A percentile compares a stretch with the other conserved stretches of the same genome.
Evolutionary conservation across 306 rosid species (phyloP).

Genomic region (Carpinus viminea): DNA sequence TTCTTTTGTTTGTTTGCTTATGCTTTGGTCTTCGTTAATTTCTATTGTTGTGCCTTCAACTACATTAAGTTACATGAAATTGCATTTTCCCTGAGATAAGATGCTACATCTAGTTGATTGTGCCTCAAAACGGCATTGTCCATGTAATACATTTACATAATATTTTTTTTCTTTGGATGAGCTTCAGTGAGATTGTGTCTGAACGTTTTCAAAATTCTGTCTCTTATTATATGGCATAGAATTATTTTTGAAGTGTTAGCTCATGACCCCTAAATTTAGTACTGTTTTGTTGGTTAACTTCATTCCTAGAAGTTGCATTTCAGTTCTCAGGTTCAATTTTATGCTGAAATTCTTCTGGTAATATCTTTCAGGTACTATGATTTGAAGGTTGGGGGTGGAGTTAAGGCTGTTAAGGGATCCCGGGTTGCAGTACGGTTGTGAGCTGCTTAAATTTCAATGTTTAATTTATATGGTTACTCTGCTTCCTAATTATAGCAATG

Average conservation of each 20-base stretch:
- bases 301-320: slow-evolving; percentile 7
- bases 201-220: slow-evolving; percentile 7
- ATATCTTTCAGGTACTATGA: slow-evolving; percentile 79
- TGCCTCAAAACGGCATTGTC: not conserved
- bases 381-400: slow-evolving; percentile 87
- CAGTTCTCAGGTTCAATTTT: slow-evolving; percentile 3
- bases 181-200: not conserved
- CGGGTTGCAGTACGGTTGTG: slow-evolving; percentile 98
- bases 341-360: slow-evolving; percentile 29
- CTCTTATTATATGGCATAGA: not conserved
- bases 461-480: slow-evolving; percentile 6
- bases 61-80: not conserved
- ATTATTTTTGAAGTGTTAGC: not conserved
- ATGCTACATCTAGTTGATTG: not conserved
- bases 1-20: slow-evolving; percentile 19
- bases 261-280: slow-evolving; percentile 9
- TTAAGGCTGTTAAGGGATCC: slow-evolving; percentile 85
- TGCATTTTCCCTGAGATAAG: not conserved
- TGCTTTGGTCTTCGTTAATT: slow-evolving; percentile 1
- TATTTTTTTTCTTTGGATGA: not conserved
- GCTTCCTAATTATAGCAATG: not conserved
- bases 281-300: slow-evolving; percentile 10
- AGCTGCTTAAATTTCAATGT: slow-evolving; percentile 49
- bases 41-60: slow-evolving; percentile 2
- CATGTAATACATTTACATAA: not conserved